Evolutionary conservation across 495 filamentous ascomycete species (phyloP).

Genomic region (Xylaria bambusicola): DNA sequence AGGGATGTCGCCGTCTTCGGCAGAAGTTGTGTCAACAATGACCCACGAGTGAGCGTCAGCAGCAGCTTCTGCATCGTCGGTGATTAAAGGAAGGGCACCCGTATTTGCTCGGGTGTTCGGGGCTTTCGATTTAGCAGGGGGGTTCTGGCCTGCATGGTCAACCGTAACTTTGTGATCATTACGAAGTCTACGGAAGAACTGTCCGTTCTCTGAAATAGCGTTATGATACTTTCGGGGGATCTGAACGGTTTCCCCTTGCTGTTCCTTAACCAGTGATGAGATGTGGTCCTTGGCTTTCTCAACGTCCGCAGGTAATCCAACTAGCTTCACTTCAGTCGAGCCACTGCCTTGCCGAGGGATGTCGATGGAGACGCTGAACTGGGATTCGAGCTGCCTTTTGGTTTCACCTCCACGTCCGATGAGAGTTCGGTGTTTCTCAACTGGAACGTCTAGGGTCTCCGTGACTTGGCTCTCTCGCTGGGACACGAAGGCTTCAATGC

Average conservation of each 20-base stretch:
- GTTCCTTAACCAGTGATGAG: constrained; percentile 73
- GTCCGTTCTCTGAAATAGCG: constrained; percentile 80
- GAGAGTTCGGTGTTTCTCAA: constrained; percentile 83
- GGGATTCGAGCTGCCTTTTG: constrained; percentile 79
- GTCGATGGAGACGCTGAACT: constrained; percentile 86
- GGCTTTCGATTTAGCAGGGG: constrained; percentile 65
- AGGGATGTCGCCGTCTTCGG: constrained; percentile 75
- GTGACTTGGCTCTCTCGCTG: constrained; percentile 78
- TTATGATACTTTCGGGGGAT: constrained; percentile 83
- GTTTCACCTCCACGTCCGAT: constrained; percentile 91
- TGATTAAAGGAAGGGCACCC: constrained; percentile 78
- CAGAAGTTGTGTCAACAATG: constrained; percentile 59
- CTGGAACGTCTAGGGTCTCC: constrained; percentile 74
- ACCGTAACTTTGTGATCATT: constrained; percentile 84
- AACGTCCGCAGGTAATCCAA: constrained; percentile 74
- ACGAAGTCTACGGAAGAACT: constrained; percentile 84
- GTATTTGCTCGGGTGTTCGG: constrained; percentile 50
- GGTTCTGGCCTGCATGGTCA: constrained; percentile 77
- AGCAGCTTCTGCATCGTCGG: constrained; percentile 67
- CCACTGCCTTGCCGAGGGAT: constrained; percentile 74
- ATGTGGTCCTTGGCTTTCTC: constrained; percentile 86
- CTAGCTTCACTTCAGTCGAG: constrained; percentile 79
- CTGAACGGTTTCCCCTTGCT: constrained; percentile 81
- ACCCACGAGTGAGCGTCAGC: constrained; percentile 77
- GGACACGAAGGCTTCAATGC: constrained; percentile 75